Evolutionary conservation across 768 basidiomycete genomes (phyloP), one percentile per base, ranked within the genome.

Genomic region (Leccinum pellstonianum): DNA sequence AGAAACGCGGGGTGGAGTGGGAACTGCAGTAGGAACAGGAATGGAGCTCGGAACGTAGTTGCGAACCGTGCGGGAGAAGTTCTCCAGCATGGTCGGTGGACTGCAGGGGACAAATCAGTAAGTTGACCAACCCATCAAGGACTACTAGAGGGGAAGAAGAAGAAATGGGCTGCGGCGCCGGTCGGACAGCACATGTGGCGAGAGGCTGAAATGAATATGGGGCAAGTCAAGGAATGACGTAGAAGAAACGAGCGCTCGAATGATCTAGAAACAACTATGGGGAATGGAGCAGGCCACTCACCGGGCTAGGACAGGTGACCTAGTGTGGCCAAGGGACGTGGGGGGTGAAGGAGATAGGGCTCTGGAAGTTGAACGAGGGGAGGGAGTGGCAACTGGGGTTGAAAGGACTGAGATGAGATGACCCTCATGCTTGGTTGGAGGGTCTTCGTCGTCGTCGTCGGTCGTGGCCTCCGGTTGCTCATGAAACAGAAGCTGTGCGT

Each of bases 41-140:
- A 83, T 81, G 8, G 80, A 79, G 17, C 79, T 75, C 4, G 83
- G 84, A 8, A 83, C 80, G 56, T 85, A 85, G 61, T 75, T 78
- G 50, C 83, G 80, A 27, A 86, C 73, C 10, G 83, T 78, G 19
- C 80, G 79, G 10, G 84, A 81, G 62, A 86, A 75, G 23, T 75
- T 76, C 69, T 83, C 81, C 19, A 85, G 73, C 57, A 81, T 76
- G 0, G 82, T 78, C 9, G 79, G 79, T 60, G 77, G 80, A n/a
- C 82, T 83, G 66, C 35, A 62, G 52, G 21, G 15, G n/a, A 41
- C 3, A 15, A 1, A 35, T 49, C 53, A 73, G 69, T 63, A 62
- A 54, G 29, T 23, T 17, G 17, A 56, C 17, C 12, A 21, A 35
- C 14, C 52, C 37, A 4, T 19, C 52, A 46, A 54, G 48, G 12